Conservation (phyloP, 306 rosid species). For the Vicia villosa region DNA sequence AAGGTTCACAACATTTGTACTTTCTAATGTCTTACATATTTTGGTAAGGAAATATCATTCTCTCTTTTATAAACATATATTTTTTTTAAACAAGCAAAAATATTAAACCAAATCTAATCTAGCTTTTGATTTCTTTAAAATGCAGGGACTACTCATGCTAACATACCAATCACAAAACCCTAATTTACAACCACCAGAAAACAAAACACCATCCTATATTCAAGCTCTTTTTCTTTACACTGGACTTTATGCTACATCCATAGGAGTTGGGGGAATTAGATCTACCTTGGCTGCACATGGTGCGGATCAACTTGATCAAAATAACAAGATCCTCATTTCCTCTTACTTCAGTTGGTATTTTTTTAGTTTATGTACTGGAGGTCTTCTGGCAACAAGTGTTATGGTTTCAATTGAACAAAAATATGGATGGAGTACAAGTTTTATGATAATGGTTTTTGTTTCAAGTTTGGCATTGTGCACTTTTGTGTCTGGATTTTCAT, state of each 20-base stretch:
- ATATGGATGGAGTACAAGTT: slow-evolving; percentile 20
- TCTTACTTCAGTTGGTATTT: no score
- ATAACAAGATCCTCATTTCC: slow-evolving; percentile 38
- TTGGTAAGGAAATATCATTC: slow-evolving; percentile 5
- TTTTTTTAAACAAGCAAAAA: no score
- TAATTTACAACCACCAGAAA: no score
- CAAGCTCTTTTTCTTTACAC: no score
- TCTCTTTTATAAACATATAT: no score
- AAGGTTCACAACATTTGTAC: slow-evolving; percentile 41
- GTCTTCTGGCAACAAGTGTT: slow-evolving; percentile 34
- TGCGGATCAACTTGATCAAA: slow-evolving; percentile 46
- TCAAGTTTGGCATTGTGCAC: slow-evolving; percentile 27
- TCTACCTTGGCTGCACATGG: slow-evolving; percentile 49
- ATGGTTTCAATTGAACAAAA: slow-evolving; percentile 49
- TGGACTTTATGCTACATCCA: no score
- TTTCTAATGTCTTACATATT: slow-evolving; percentile 27
- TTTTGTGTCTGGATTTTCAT: slow-evolving; percentile 34
- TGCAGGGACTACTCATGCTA: background rate
- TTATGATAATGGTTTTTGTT: slow-evolving; percentile 8
- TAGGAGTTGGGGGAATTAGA: slow-evolving; percentile 39
- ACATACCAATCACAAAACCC: no score
- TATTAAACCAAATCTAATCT: no score
- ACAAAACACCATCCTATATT: no score
- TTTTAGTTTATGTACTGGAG: no score
- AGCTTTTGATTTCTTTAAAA: no score